phyloP scores from a whole-genome alignment of 1,139 yeast genomes.

The Geotrichum citri-aurantii region DNA sequence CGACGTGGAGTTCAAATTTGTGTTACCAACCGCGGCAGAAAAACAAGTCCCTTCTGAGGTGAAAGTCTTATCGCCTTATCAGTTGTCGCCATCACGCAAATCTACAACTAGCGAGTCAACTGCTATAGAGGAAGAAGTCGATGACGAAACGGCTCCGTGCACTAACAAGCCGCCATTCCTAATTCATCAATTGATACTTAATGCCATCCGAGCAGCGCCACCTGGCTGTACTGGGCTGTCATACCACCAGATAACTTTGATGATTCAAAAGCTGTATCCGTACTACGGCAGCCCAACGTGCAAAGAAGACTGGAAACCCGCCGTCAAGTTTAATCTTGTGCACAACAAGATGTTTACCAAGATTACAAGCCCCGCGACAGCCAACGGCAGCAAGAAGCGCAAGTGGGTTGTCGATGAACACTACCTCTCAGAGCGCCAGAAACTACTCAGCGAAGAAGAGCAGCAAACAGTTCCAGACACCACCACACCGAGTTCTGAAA shows the following conservation, averaged over 20 bases:
- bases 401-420: background rate
- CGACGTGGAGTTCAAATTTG: slow-evolving; percentile 80
- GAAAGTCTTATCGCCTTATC: background rate
- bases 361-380: background rate
- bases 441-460: background rate
- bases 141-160: background rate
- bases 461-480: background rate
- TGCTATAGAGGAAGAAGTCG: background rate
- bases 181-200: background rate
- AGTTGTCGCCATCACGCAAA: background rate
- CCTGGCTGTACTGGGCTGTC: background rate
- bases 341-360: slow-evolving; percentile 1
- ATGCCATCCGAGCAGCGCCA: background rate
- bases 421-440: background rate
- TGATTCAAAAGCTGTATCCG: background rate
- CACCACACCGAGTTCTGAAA: background rate
- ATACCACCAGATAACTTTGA: background rate
- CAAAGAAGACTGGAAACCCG: slow-evolving; percentile 3
- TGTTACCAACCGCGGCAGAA: slow-evolving; percentile 48
- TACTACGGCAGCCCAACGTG: background rate
- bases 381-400: background rate
- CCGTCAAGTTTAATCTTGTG: slow-evolving; percentile 2
- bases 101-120: background rate
- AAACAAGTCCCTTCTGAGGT: background rate
- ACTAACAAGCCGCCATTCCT: background rate